Percentiles rank a stretch among this genome's conserved stretches.
Evolutionary conservation across 1,284 basidiomycete species (phyloP).

Genomic region (Cutaneotrichosporon sp.): DNA sequence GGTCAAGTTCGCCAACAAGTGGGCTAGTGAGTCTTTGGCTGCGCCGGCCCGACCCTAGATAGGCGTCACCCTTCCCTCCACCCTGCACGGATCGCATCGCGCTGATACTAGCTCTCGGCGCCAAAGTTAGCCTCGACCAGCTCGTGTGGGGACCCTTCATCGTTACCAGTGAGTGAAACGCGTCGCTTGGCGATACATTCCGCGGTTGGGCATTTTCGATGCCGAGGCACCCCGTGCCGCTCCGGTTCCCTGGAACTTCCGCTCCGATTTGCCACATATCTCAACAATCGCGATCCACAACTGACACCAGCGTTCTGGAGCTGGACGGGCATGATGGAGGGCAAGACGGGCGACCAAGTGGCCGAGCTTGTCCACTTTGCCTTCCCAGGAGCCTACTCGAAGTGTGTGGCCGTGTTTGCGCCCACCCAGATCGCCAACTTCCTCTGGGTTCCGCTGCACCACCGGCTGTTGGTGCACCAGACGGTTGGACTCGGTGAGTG

Average conservation of each 20-base stretch:
- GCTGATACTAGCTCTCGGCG: conserved; percentile 19
- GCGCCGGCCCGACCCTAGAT: not conserved
- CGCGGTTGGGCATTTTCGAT: not conserved
- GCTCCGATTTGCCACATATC: not conserved
- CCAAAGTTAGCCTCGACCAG: conserved; percentile 23
- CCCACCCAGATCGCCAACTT: conserved; percentile 83
- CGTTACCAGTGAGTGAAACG: conserved; percentile 19
- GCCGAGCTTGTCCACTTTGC: conserved; percentile 44
- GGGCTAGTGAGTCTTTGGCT: conserved; percentile 17
- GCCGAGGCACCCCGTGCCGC: too few relatives aligned
- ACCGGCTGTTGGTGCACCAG: conserved; percentile 73
- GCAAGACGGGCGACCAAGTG: conserved; percentile 40
- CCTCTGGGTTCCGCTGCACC: conserved; percentile 69
- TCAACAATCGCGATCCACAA: not conserved
- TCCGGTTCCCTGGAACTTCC: conserved; percentile 1
- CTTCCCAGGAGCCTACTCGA: conserved; percentile 41
- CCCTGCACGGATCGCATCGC: not conserved
- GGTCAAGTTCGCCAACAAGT: conserved; percentile 17
- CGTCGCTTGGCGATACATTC: not conserved
- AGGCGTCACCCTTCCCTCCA: not conserved
- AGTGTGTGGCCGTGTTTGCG: conserved; percentile 62
- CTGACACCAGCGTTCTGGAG: conserved; percentile 42
- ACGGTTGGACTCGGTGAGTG: conserved; percentile 68
- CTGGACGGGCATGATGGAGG: conserved; percentile 47
- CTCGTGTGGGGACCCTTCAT: conserved; percentile 27